Conservation (phyloP, 208 protist species). For the Porcisia deanei region DNA sequence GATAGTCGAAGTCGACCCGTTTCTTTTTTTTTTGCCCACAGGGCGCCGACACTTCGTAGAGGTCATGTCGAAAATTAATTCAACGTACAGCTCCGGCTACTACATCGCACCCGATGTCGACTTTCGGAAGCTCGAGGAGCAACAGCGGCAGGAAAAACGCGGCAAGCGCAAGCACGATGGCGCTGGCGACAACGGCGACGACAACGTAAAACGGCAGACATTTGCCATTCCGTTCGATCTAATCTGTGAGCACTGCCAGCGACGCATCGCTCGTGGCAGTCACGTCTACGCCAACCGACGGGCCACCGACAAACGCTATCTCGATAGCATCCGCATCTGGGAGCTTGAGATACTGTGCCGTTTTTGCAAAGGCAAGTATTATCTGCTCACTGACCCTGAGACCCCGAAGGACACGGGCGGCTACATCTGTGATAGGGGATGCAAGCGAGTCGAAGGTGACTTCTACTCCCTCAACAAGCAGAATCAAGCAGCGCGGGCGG, state of each 20-base stretch:
- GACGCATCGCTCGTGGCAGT: slow-evolving; percentile 71
- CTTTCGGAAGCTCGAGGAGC: slow-evolving; percentile 81
- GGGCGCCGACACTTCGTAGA: neutral
- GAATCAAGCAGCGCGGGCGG: slow-evolving; percentile 54
- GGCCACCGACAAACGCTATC: slow-evolving; percentile 59
- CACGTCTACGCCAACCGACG: slow-evolving; percentile 85
- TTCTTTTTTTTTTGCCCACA: slow-evolving; percentile 10
- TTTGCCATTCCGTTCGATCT: slow-evolving; percentile 88
- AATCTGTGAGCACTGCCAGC: slow-evolving; percentile 68
- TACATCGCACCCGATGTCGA: slow-evolving; percentile 83
- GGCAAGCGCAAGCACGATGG: slow-evolving; percentile 37
- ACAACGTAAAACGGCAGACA: slow-evolving; percentile 66
- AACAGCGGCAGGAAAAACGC: slow-evolving; percentile 48
- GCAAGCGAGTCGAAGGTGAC: slow-evolving; percentile 68
- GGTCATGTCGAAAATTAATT: slow-evolving; percentile 87
- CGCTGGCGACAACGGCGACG: slow-evolving; percentile 19
- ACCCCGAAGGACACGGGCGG: slow-evolving; percentile 83
- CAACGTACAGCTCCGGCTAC: slow-evolving; percentile 86
- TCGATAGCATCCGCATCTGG: slow-evolving; percentile 73
- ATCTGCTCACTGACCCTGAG: slow-evolving; percentile 72
- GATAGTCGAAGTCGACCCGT: too few relatives aligned
- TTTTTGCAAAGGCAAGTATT: slow-evolving; percentile 69
- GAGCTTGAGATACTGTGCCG: slow-evolving; percentile 79
- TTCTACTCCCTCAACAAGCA: slow-evolving; percentile 66
- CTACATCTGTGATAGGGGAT: slow-evolving; percentile 71